phyloP scores from a whole-genome alignment of 257 asterid genomes.

The Lycium ferocissimum region DNA sequence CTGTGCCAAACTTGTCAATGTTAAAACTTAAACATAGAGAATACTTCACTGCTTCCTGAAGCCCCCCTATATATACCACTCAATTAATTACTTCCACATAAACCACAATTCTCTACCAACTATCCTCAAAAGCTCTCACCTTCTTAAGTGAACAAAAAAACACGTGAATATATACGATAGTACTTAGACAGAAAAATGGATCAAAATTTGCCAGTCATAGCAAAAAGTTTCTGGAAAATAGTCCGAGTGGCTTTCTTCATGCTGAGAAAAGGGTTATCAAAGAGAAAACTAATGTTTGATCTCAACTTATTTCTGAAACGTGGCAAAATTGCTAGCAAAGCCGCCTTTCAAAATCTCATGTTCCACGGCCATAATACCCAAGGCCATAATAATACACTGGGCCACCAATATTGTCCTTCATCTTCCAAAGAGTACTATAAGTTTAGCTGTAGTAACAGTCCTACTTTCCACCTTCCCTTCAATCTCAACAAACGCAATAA shows the following conservation, averaged over 20 bases:
- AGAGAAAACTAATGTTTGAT: constrained; percentile 45
- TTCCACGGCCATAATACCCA: constrained; percentile 4
- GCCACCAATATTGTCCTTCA: background rate
- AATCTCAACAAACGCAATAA: constrained; percentile 43
- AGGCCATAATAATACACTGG: too few relatives aligned
- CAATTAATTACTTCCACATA: background rate
- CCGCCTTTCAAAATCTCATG: constrained; percentile 33
- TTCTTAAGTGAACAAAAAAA: background rate
- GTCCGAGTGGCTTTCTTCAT: constrained; percentile 28
- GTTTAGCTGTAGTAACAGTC: constrained; percentile 81
- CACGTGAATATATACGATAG: background rate
- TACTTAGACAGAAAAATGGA: background rate
- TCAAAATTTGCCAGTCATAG: constrained; percentile 31
- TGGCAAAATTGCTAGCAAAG: constrained; percentile 57
- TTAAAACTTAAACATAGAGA: background rate
- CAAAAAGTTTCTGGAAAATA: constrained; percentile 40
- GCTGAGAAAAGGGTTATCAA: constrained; percentile 50
- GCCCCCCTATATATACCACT: background rate
- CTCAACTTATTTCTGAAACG: constrained; percentile 52
- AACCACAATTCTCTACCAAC: background rate
- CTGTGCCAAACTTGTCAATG: background rate
- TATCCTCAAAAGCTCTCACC: background rate
- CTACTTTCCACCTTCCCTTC: constrained; percentile 54
- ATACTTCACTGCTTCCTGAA: background rate
- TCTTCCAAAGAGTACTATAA: constrained; percentile 58